Conservation (phyloP, 2,329 filamentous ascomycete species). For the Stylonectria norvegica region DNA sequence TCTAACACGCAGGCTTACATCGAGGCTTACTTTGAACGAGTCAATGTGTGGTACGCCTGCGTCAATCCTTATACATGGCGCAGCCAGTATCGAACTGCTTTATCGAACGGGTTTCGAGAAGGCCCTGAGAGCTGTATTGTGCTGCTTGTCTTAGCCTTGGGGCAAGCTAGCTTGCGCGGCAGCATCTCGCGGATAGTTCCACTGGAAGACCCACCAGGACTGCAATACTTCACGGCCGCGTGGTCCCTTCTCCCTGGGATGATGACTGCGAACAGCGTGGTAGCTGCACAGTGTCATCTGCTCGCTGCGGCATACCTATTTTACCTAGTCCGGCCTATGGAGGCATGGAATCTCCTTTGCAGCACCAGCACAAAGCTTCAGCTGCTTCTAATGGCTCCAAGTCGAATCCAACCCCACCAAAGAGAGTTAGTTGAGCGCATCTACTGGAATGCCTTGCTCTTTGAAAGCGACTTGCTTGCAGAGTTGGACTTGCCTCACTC, state of each 20-base stretch:
- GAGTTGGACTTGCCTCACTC: constrained; percentile 80
- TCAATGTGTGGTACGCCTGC: constrained; percentile 83
- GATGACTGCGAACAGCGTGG: constrained; percentile 75
- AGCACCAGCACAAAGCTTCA: constrained; percentile 80
- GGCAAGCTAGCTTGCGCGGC: constrained; percentile 70
- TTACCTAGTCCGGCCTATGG: constrained; percentile 75
- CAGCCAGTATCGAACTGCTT: constrained; percentile 69
- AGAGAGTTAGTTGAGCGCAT: constrained; percentile 72
- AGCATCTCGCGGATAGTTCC: constrained; percentile 71
- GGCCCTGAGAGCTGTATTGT: constrained; percentile 82
- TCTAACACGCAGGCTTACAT: constrained; percentile 73
- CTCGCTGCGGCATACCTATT: constrained; percentile 79
- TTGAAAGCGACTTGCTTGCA: constrained; percentile 75
- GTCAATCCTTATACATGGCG: constrained; percentile 81
- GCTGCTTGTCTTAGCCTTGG: constrained; percentile 71
- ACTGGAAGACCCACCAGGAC: constrained; percentile 68
- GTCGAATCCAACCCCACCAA: constrained; percentile 65
- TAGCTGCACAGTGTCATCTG: constrained; percentile 76
- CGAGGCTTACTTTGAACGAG: constrained; percentile 74
- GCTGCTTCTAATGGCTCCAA: constrained; percentile 70
- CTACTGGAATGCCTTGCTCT: constrained; percentile 80
- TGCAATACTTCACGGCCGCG: constrained; percentile 77
- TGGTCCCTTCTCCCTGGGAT: constrained; percentile 74
- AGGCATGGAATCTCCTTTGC: constrained; percentile 78
- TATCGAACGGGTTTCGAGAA: constrained; percentile 72